Evolutionary conservation across 768 basidiomycete species (phyloP).

Genomic region (Pleurotus djamor): DNA sequence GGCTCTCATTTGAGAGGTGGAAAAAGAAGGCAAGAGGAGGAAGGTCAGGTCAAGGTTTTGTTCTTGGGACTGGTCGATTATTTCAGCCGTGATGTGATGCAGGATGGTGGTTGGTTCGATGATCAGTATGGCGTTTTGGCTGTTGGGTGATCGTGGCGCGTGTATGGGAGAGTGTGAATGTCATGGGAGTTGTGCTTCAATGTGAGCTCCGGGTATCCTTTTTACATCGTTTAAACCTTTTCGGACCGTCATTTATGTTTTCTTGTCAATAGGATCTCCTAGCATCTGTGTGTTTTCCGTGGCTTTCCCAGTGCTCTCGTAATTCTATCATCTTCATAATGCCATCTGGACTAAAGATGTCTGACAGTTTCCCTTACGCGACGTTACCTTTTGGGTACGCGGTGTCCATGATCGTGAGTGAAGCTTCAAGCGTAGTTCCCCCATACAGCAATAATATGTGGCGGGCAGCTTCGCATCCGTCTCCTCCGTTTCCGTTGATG

Average conservation of each 20-base stretch:
- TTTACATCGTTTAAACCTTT: not conserved
- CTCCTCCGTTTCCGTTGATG: not conserved
- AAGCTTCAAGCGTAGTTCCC: too few species aligned
- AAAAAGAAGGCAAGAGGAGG: too few species aligned
- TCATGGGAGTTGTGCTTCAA: not conserved
- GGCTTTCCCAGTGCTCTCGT: not conserved
- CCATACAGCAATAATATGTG: not conserved
- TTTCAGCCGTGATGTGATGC: not conserved
- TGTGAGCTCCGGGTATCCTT: not conserved
- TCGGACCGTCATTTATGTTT: not conserved
- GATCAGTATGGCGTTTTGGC: too few species aligned
- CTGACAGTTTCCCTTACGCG: too few species aligned
- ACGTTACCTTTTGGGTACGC: too few species aligned
- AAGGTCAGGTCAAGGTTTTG: not conserved
- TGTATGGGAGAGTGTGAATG: not conserved
- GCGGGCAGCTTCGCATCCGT: not conserved
- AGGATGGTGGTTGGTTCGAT: not conserved
- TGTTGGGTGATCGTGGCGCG: not conserved
- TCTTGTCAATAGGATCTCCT: not conserved
- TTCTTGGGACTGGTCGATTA: not conserved
- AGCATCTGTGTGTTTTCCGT: not conserved
- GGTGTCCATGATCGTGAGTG: too few species aligned
- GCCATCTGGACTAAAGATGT: not conserved
- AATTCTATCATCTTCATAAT: not conserved
- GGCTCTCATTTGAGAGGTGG: slow-evolving; percentile 2